Base-by-base conservation (phyloP, 345 rosid species). In the Fremontodendron californicum region DNA sequence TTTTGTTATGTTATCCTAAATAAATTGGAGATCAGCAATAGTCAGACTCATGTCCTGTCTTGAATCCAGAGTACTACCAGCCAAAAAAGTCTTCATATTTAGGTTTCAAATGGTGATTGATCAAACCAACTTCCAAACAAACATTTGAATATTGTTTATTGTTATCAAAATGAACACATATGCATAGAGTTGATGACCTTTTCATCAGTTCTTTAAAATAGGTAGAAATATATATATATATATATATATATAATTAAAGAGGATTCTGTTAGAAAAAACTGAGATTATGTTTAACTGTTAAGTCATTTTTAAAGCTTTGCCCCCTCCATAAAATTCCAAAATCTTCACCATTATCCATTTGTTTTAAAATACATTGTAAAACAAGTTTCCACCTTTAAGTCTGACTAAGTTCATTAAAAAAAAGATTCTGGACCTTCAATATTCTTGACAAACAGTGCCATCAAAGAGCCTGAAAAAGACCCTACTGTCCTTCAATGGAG, bases 291-390 rank as follows among this genome's bases (percentile, higher is more conserved):
- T 75, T 70, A 66, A 80, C 58, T 48, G 54, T 57, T 57, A 43
- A 8, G 57, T n/a, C 19, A 42, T 75, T 76, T 43, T 57, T 54
- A 29, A 43, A 77, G 78, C 25, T 29, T 81, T 7, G 18, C 10
- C 55, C 55, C 80, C 83, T 77, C 73, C 87, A 84, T 61, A 82
- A 80, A 78, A 72, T 54, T 81, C 86, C 88, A 83, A 83, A 84
- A n/a, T 66, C 37, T 61, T 51, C 63, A 78, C 5, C 76, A 60
- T 55, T 79, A 77, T 72, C 82, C 21, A 33, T 19, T 23, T 3
- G 23, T 29, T 55, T 72, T 63, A 57, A 71, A 65, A 78, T 39
- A 31, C 54, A 29, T 23, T 21, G 76, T 11, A 33, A 33, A 77
- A 72, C 69, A 76, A 68, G 78, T 76, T 73, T 74, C 78, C 31